Conservation (phyloP, 306 rosid genomes). For the Dalbergia cochinchinensis region DNA sequence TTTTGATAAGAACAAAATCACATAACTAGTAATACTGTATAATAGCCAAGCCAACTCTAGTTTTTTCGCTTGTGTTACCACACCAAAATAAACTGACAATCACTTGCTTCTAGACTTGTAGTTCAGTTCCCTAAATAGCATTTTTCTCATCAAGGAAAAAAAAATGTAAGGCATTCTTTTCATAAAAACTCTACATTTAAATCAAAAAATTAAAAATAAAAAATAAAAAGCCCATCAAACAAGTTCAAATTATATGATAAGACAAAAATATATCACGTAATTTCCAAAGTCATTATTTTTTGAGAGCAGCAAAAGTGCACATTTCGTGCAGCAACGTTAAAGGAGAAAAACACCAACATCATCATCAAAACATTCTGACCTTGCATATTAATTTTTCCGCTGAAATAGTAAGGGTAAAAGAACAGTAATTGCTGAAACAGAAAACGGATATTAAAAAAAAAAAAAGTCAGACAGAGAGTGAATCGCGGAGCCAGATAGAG, state of each 20-base stretch:
- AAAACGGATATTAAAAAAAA: slow-evolving; percentile 24
- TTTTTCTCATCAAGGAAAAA: background rate
- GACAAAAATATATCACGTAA: background rate
- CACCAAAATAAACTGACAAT: background rate
- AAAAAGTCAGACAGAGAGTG: slow-evolving; percentile 29
- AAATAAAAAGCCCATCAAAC: background rate
- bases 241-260: background rate
- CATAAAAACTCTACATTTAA: background rate
- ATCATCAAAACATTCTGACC: slow-evolving; percentile 28
- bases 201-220: no score
- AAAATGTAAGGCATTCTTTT: background rate
- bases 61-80: background rate
- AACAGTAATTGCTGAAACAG: slow-evolving; percentile 42
- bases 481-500: slow-evolving; percentile 35
- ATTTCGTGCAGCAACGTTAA: background rate
- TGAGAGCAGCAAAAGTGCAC: background rate
- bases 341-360: slow-evolving; percentile 37
- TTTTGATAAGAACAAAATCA: slow-evolving; percentile 18
- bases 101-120: background rate
- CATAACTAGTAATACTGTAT: background rate
- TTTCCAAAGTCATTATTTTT: slow-evolving; percentile 6
- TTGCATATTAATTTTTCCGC: background rate
- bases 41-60: slow-evolving; percentile 1
- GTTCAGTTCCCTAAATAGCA: slow-evolving; percentile 25
- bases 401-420: slow-evolving; percentile 41